A percentile compares a stretch with the other conserved stretches of the same genome.
phyloP scores from a whole-genome alignment of 78 protist genomes.

The Tieghemostelium lacteum region DNA sequence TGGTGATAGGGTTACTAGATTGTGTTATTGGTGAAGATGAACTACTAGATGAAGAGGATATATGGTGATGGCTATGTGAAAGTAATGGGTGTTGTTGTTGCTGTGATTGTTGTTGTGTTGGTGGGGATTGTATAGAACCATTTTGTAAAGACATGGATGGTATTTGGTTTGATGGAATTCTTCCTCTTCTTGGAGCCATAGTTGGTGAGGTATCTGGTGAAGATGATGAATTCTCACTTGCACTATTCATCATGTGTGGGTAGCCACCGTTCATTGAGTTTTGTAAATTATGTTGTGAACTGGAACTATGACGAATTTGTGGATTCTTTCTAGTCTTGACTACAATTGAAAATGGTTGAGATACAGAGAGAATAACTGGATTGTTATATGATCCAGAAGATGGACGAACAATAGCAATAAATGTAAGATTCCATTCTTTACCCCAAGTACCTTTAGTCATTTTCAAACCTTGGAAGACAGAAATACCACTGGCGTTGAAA shows the following conservation, averaged over 20 bases:
- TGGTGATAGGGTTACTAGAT: neutral
- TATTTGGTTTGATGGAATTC: conserved; percentile 31
- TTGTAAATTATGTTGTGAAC: neutral
- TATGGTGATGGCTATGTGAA: no score
- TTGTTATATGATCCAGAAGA: conserved; percentile 44
- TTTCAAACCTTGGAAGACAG: conserved; percentile 73
- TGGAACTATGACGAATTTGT: conserved; percentile 63
- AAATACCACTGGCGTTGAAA: conserved; percentile 51
- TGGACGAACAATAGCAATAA: conserved; percentile 69
- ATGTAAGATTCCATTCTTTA: conserved; percentile 66
- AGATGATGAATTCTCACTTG: conserved; percentile 57
- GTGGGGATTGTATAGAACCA: neutral
- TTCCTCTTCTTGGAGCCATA: conserved; percentile 60
- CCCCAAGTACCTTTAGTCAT: conserved; percentile 82
- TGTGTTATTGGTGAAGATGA: neutral
- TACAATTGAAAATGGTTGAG: conserved; percentile 67
- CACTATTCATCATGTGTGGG: neutral
- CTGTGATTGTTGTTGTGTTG: neutral
- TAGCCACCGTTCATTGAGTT: neutral
- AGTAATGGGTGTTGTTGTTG: conserved; percentile 3
- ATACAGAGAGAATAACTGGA: conserved; percentile 38
- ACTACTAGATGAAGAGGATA: no score
- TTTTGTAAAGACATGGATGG: conserved; percentile 19
- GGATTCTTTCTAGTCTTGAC: conserved; percentile 74
- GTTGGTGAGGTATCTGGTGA: conserved; percentile 75